These are phyloP conservation scores for Fusarium nematophilum DNA, from an alignment of 2,329 filamentous ascomycete species.

Conservation along the genomic window DNA sequence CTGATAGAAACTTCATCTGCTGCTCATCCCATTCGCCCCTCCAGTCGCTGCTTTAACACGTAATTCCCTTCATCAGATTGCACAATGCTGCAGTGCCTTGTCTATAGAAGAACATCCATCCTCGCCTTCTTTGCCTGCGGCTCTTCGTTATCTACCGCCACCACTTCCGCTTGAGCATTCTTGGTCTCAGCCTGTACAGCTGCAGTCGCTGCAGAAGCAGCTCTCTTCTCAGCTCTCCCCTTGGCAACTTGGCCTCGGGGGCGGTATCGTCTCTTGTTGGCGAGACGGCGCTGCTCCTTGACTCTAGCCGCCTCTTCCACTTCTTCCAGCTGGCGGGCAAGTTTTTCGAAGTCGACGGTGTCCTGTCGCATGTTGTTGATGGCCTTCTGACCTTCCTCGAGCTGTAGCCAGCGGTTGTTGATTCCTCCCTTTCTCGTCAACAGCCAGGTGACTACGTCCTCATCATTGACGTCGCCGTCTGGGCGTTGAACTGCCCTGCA, in stretches of 20 bases:
- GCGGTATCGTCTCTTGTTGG: slow-evolving; percentile 40
- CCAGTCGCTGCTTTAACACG: not conserved
- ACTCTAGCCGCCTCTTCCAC: slow-evolving; percentile 21
- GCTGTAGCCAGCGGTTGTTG: slow-evolving; percentile 28
- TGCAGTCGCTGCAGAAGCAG: slow-evolving; percentile 2
- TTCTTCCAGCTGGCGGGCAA: slow-evolving; percentile 27
- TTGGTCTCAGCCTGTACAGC: not conserved
- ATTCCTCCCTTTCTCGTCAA: slow-evolving; percentile 37
- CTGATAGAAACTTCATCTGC: not conserved
- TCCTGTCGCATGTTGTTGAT: slow-evolving; percentile 36
- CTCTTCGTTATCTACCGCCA: not conserved
- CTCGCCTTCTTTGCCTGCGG: slow-evolving; percentile 1
- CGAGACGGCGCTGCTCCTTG: slow-evolving; percentile 35
- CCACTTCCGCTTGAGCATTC: not conserved
- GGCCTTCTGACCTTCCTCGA: slow-evolving; percentile 27
- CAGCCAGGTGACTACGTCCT: slow-evolving; percentile 36
- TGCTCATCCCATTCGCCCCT: not conserved
- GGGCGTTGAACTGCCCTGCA: slow-evolving; percentile 22
- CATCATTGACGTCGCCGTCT: slow-evolving; percentile 26
- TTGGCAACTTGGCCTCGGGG: slow-evolving; percentile 33
- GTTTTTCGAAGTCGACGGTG: slow-evolving; percentile 23
- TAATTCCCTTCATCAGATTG: not conserved
- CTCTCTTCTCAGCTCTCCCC: slow-evolving; percentile 29
- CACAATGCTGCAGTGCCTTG: not conserved
- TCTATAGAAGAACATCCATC: not conserved